Percentiles rank a stretch among this genome's conserved stretches.
Evolutionary conservation across 129 eudicot genomes (phyloP).

Genomic region (Helichrysum umbraculigerum): DNA sequence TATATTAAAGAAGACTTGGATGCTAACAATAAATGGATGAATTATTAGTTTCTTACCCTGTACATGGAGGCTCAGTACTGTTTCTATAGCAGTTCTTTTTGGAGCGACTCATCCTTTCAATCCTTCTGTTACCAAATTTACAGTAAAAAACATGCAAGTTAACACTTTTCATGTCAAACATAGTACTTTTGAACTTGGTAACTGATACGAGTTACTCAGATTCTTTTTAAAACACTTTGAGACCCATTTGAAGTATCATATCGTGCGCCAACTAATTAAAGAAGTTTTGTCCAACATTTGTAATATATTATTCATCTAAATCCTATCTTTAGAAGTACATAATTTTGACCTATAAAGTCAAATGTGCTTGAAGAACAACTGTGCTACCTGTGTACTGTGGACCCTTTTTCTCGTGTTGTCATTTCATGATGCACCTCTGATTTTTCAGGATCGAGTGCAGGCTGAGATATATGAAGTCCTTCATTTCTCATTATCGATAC

Average conservation of each 20-base stretch:
- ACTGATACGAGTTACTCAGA: background rate
- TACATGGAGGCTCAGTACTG: constrained; percentile 87
- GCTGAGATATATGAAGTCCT: constrained; percentile 91
- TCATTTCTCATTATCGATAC: constrained; percentile 62
- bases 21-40: constrained; percentile 1
- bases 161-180: constrained; percentile 25
- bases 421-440: constrained; percentile 83
- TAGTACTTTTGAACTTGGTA: background rate
- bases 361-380: background rate
- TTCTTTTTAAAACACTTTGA: background rate
- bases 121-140: constrained; percentile 52
- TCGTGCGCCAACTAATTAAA: background rate
- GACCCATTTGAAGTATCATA: background rate
- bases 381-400: constrained; percentile 64
- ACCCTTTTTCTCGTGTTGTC: constrained; percentile 58
- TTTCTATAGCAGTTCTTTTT: constrained; percentile 60
- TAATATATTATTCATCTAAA: background rate
- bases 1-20: background rate
- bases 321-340: background rate
- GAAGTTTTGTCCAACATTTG: background rate
- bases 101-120: constrained; percentile 51
- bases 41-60: constrained; percentile 52
- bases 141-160: background rate
- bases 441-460: constrained; percentile 75
- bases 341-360: constrained; percentile 9